Evolutionary conservation across 2,329 filamentous ascomycete species (phyloP).

Genomic region (Aspergillus calidoustus): DNA sequence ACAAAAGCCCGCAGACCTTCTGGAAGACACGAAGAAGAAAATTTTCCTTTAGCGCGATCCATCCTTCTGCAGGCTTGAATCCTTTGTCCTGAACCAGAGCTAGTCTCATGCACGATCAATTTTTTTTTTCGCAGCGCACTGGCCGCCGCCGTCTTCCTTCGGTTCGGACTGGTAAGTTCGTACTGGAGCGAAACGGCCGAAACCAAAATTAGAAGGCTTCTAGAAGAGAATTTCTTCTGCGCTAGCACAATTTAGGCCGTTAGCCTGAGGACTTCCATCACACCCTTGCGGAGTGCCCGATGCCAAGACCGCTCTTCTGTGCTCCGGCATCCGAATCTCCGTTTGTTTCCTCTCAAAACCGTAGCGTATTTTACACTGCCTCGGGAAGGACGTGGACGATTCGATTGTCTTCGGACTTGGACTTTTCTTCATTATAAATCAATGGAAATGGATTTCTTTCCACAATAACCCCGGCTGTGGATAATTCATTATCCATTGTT

Average conservation of each 20-base stretch:
- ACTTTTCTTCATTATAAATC: background rate
- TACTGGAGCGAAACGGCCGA: conserved; percentile 2
- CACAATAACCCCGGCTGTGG: background rate
- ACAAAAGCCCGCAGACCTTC: background rate
- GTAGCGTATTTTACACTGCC: background rate
- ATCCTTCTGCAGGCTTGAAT: background rate
- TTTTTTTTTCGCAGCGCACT: background rate
- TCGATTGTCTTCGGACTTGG: background rate
- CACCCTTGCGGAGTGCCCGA: conserved; percentile 3
- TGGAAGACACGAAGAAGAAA: conserved; percentile 10
- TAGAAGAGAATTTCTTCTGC: conserved; percentile 22
- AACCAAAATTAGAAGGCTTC: conserved; percentile 29
- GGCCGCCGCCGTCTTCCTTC: background rate
- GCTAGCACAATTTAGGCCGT: conserved; percentile 6
- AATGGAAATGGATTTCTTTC: background rate
- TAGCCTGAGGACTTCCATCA: background rate
- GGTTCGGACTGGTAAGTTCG: conserved; percentile 10
- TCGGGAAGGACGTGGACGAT: background rate
- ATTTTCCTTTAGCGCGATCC: background rate
- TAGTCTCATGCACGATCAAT: background rate
- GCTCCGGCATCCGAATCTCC: background rate
- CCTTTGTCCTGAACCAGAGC: background rate
- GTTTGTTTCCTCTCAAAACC: background rate
- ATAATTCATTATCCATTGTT: background rate
- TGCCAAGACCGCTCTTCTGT: background rate